phyloP scores from a whole-genome alignment of 495 filamentous ascomycete genomes.

The Tuber borchii region DNA sequence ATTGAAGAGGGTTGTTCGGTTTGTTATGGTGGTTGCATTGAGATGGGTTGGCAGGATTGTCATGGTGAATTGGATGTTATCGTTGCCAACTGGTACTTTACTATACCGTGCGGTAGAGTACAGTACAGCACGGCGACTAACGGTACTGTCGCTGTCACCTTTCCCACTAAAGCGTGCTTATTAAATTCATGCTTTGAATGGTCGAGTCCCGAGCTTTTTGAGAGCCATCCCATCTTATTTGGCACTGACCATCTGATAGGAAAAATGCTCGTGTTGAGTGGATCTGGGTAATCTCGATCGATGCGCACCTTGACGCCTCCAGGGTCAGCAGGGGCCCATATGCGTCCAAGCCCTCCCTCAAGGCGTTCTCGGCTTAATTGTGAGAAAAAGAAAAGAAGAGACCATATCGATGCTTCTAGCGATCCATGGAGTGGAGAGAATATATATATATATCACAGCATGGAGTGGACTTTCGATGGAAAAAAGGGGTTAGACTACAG shows the following conservation, averaged over 20 bases:
- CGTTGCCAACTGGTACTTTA: background rate
- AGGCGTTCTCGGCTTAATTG: background rate
- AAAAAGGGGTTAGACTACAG: background rate
- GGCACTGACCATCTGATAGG: background rate
- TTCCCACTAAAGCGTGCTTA: background rate
- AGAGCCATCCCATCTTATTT: background rate
- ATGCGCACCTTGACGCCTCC: background rate
- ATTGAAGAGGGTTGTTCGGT: background rate
- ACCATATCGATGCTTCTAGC: background rate
- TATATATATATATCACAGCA: background rate
- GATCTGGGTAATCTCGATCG: background rate
- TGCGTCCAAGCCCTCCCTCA: background rate
- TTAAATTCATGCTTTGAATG: background rate
- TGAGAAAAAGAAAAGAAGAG: background rate
- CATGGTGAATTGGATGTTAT: background rate
- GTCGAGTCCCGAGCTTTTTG: background rate
- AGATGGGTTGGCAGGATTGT: too few relatives aligned
- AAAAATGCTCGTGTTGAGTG: background rate
- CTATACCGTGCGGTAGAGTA: background rate
- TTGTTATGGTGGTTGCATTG: background rate
- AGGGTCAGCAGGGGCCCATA: background rate
- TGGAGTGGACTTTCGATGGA: background rate
- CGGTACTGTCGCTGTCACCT: background rate
- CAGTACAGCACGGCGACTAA: background rate
- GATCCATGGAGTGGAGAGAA: background rate